These are phyloP conservation scores for Starmerella roubikii DNA, from an alignment of 805 yeast species.

Conservation along the genomic window DNA sequence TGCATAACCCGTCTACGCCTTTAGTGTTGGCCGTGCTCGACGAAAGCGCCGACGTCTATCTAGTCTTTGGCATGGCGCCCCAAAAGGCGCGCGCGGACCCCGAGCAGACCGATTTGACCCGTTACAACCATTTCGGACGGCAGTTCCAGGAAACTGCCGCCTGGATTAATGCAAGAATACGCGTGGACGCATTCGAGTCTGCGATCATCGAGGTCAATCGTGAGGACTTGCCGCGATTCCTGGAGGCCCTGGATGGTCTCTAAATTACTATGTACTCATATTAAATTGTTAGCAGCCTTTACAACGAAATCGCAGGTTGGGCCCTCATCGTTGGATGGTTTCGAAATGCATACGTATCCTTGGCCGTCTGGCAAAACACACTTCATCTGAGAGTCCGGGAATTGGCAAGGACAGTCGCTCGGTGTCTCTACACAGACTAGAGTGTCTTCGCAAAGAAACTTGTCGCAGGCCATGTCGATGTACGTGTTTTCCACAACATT, in stretches of 20 bases:
- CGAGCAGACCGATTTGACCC: constrained; percentile 15
- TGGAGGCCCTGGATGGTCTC: constrained; percentile 56
- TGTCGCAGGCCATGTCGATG: constrained; percentile 36
- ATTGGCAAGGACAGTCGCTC: constrained; percentile 79
- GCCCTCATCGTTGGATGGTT: constrained; percentile 45
- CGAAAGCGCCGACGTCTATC: constrained; percentile 55
- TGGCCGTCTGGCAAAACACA: constrained; percentile 59
- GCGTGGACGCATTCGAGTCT: constrained; percentile 90
- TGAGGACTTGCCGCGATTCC: constrained; percentile 76
- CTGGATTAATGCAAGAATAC: constrained; percentile 72
- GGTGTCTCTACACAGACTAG: constrained; percentile 57
- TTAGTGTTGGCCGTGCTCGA: constrained; percentile 76
- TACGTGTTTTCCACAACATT: constrained; percentile 17
- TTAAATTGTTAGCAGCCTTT: not conserved
- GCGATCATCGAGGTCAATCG: constrained; percentile 79
- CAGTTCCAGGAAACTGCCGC: constrained; percentile 84
- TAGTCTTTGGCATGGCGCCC: constrained; percentile 84
- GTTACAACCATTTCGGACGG: constrained; percentile 62
- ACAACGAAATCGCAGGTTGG: constrained; percentile 73
- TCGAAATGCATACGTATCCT: constrained; percentile 68
- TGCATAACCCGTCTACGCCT: constrained; percentile 55
- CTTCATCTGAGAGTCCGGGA: constrained; percentile 69
- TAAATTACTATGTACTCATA: not conserved
- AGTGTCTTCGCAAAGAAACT: constrained; percentile 74
- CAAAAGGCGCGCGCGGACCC: constrained; percentile 42